Percentiles rank a stretch among this genome's conserved stretches.
Evolutionary conservation across 1,139 yeast genomes (phyloP).

Genomic region (Wickerhamomyces sp.): DNA sequence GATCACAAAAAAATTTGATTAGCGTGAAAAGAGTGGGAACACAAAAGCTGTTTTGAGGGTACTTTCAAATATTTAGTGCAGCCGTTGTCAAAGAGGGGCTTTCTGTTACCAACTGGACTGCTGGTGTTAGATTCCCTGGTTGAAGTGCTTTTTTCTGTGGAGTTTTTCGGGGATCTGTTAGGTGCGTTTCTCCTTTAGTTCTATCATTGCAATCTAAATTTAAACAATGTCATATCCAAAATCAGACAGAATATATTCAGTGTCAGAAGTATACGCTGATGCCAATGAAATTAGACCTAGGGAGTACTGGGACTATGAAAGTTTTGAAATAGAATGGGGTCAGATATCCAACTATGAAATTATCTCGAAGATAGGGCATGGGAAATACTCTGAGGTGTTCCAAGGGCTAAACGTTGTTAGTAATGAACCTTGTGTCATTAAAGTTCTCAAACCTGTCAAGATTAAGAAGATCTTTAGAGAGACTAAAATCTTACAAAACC

Average conservation of each 20-base stretch:
- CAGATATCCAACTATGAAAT: conserved; percentile 78
- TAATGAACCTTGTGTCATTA: conserved; percentile 65
- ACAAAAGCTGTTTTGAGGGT: too few relatives aligned
- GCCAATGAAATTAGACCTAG: conserved; percentile 74
- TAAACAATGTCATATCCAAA: conserved; percentile 26
- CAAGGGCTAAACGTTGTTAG: conserved; percentile 64
- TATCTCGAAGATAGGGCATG: conserved; percentile 88
- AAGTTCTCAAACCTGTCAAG: conserved; percentile 95
- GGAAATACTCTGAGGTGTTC: conserved; percentile 96
- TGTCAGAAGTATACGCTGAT: conserved; percentile 73
- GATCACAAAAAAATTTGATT: neutral
- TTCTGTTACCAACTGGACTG: too few relatives aligned
- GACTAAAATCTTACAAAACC: conserved; percentile 84
- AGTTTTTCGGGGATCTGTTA: too few relatives aligned
- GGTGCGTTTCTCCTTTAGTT: neutral
- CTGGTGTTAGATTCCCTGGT: too few relatives aligned
- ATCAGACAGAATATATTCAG: conserved; percentile 34
- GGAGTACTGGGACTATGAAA: conserved; percentile 93
- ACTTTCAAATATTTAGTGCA: too few relatives aligned
- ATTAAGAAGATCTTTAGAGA: conserved; percentile 95
- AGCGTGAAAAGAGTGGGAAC: neutral
- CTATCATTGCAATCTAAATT: neutral
- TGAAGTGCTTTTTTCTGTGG: too few relatives aligned
- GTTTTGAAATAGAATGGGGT: conserved; percentile 55
- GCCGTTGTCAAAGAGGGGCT: too few relatives aligned